phyloP scores from a whole-genome alignment of 1,284 basidiomycete species.

The Ustilago nuda region DNA sequence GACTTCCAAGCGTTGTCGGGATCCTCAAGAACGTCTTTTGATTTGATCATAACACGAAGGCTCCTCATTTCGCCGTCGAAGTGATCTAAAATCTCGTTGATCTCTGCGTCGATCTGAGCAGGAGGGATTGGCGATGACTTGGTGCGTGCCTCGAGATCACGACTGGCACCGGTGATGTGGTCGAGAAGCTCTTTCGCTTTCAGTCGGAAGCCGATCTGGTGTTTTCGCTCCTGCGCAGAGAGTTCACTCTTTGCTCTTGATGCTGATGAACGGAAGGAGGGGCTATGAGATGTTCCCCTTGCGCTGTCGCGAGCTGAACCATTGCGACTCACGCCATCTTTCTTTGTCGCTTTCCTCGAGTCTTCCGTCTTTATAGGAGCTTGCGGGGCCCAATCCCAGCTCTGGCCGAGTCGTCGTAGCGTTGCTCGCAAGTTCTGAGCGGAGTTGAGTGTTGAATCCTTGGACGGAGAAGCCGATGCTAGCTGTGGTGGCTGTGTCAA shows the following conservation, averaged over 20 bases:
- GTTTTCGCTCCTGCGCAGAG: neutral
- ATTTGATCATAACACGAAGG: slow-evolving; percentile 44
- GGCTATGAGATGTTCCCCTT: neutral
- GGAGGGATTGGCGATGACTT: neutral
- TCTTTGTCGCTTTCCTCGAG: neutral
- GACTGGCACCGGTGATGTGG: neutral
- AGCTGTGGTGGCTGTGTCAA: slow-evolving; percentile 4
- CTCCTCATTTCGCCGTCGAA: slow-evolving; percentile 39
- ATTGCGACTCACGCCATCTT: neutral
- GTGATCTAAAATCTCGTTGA: slow-evolving; percentile 12
- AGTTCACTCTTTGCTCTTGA: neutral
- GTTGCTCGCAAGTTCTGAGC: slow-evolving; percentile 29
- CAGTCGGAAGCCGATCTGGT: slow-evolving; percentile 25
- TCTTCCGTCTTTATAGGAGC: neutral
- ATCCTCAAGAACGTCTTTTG: slow-evolving; percentile 35
- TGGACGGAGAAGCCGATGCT: neutral
- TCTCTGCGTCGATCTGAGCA: slow-evolving; percentile 14
- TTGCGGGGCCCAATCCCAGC: slow-evolving; percentile 21
- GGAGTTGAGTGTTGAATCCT: slow-evolving; percentile 11
- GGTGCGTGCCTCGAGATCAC: neutral
- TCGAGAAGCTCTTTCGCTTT: slow-evolving; percentile 19
- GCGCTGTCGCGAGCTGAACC: neutral
- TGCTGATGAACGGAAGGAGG: neutral
- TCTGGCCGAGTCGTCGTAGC: slow-evolving; percentile 22
- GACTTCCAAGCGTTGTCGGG: slow-evolving; percentile 38